Percentiles rank a stretch among this genome's conserved stretches.
Evolutionary conservation across 2,329 filamentous ascomycete genomes (phyloP).

Genomic region (Sporothrix schenckii): DNA sequence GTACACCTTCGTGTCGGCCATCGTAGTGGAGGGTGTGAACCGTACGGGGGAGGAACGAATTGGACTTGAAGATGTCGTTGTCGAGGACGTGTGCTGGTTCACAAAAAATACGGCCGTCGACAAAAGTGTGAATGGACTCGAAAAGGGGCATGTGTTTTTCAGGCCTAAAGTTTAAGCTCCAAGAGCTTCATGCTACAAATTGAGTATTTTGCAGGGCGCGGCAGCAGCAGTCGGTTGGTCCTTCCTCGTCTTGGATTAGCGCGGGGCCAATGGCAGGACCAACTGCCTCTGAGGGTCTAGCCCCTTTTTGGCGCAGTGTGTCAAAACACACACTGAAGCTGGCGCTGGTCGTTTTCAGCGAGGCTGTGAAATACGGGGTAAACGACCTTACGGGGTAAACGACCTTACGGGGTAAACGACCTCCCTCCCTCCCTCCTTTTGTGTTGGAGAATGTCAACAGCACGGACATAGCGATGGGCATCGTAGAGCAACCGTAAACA

Average conservation of each 20-base stretch:
- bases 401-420: too few species aligned
- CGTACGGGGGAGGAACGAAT: neutral
- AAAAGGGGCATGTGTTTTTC: constrained; percentile 25
- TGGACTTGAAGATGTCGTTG: neutral
- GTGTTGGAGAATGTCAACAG: too few species aligned
- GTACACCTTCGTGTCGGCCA: constrained; percentile 64
- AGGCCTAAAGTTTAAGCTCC: constrained; percentile 19
- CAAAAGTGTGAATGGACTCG: constrained; percentile 10
- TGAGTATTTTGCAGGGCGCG: constrained; percentile 20
- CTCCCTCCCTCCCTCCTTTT: neutral
- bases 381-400: too few species aligned
- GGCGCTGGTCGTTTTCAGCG: neutral
- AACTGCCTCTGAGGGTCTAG: neutral
- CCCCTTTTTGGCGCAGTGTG: constrained; percentile 12
- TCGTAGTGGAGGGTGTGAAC: constrained; percentile 3
- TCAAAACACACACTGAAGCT: neutral
- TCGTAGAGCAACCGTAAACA: neutral
- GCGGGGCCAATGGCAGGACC: constrained; percentile 23
- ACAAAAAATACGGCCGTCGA: neutral
- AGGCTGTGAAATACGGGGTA: constrained; percentile 1
- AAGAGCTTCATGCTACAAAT: constrained; percentile 16
- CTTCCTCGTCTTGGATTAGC: constrained; percentile 27
- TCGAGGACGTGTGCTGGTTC: neutral
- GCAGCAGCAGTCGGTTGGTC: constrained; percentile 4
- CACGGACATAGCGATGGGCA: neutral